A percentile compares a stretch with the other conserved stretches of the same genome.
These are phyloP conservation scores for Ceratopteris richardii DNA, from an alignment of 75 land plant genomes.

Conservation along the genomic window DNA sequence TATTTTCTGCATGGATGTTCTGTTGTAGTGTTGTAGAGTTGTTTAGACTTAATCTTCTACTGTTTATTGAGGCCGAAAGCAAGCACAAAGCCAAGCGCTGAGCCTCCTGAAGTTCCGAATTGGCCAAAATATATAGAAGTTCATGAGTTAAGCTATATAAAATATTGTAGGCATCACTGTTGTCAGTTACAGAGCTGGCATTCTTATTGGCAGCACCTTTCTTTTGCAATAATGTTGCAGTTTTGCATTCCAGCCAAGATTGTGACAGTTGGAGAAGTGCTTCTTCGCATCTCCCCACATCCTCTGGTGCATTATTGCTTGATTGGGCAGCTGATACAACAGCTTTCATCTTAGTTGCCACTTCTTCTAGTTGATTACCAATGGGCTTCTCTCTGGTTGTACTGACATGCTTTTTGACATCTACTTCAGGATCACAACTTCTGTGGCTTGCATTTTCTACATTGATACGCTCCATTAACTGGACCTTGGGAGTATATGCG, in stretches of 20 bases:
- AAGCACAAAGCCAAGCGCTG: not conserved
- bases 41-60: not conserved
- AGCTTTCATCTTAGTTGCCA: not conserved
- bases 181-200: not conserved
- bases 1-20: not conserved
- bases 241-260: conserved; percentile 1
- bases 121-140: not conserved
- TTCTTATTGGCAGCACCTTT: not conserved
- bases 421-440: too few species aligned
- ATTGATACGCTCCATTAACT: too few species aligned
- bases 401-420: too few species aligned
- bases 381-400: too few species aligned
- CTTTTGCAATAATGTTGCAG: too few species aligned
- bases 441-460: too few species aligned
- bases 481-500: too few species aligned
- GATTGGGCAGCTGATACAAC: not conserved
- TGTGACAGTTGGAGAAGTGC: not conserved
- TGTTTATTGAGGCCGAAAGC: not conserved
- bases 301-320: not conserved
- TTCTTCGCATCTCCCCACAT: not conserved
- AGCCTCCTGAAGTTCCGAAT: not conserved
- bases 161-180: too few species aligned
- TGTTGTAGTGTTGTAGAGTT: not conserved
- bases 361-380: not conserved
- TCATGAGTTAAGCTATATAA: not conserved